These are phyloP conservation scores for Tremella yokohamensis DNA, from an alignment of 768 basidiomycete genomes.

Conservation along the genomic window DNA sequence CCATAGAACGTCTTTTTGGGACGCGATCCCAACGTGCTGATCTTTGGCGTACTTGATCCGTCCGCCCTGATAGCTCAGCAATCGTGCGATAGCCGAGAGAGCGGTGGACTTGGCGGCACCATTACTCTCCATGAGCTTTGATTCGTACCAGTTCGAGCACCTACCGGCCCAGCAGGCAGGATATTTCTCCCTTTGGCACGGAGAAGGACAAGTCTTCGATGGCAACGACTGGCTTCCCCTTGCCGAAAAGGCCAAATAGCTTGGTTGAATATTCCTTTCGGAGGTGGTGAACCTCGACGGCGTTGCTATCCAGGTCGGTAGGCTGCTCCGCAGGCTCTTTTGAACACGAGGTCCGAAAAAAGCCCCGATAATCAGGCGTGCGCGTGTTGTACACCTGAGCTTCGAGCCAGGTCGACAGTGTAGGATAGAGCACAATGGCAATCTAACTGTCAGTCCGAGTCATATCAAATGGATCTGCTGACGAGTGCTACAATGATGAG, in stretches of 20 bases:
- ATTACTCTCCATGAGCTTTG: slow-evolving; percentile 68
- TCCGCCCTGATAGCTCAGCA: slow-evolving; percentile 62
- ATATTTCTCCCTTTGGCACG: slow-evolving; percentile 57
- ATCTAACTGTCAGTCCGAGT: slow-evolving; percentile 54
- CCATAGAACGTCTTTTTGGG: slow-evolving; percentile 79
- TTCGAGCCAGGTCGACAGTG: slow-evolving; percentile 62
- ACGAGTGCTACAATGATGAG: slow-evolving; percentile 66
- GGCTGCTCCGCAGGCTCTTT: neutral
- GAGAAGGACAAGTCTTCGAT: slow-evolving; percentile 65
- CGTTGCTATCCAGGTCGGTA: slow-evolving; percentile 11
- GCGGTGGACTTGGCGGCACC: slow-evolving; percentile 76
- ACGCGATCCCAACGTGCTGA: slow-evolving; percentile 68
- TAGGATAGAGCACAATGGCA: slow-evolving; percentile 71
- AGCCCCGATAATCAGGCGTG: slow-evolving; percentile 12
- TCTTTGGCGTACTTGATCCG: slow-evolving; percentile 55
- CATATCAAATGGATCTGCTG: slow-evolving; percentile 31
- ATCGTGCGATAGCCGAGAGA: slow-evolving; percentile 64
- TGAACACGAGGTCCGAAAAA: neutral
- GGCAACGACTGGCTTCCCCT: slow-evolving; percentile 57
- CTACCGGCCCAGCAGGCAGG: neutral
- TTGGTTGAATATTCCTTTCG: slow-evolving; percentile 23
- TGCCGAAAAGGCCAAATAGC: slow-evolving; percentile 19
- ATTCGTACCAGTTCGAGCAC: slow-evolving; percentile 56
- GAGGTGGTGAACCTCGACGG: slow-evolving; percentile 21
- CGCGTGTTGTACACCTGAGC: slow-evolving; percentile 61